Evolutionary conservation across 306 rosid genomes (phyloP), one percentile per base, ranked within the genome.

Genomic region (Albizia julibrissin): DNA sequence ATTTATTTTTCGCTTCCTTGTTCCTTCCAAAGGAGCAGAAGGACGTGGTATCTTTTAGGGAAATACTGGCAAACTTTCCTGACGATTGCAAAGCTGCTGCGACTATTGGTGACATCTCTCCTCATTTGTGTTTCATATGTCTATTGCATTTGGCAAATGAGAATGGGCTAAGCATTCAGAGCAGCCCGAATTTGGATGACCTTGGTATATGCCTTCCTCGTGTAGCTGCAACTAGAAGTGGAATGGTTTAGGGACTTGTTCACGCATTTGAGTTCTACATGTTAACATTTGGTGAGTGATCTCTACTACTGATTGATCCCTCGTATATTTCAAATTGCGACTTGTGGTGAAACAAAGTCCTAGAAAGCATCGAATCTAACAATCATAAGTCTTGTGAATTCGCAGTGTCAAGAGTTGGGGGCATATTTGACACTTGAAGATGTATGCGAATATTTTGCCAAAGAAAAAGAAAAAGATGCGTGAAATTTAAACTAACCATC

Each of bases 81-180:
- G 71, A 81, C 3, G 94, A 93, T 49, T 89, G 94, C 91, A 86
- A 82, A 44, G 99, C 97, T 26, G 97, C 94, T 40, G 85, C 85
- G 81, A 89, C 87, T 27, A 80, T 87, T 44, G 76, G 85, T 33
- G 98, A 95, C 78, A 91, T 92, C 80, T 95, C 98, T 65, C 97
- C 99, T 56, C 98, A 95, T 85, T 52, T 93, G 90, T 92, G 99
- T 90, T 93, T 95, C 90, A 95, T 95, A 79, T 95, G 98, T 91
- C 83, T 93, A 26, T 80, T 95, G 82, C 98, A 95, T 91, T 83
- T 95, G 80, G 99, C 99, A 49, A 93, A 92, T 80, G 97, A 95
- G 87, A 91, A 95, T 42, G 99, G 98, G 29, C 79, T 92, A 89
- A 89, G 94, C 83, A 87, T 95, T 76, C 85, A 87, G 12, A 88